Evolutionary conservation across 1,284 basidiomycete genomes (phyloP), one percentile per base, ranked within the genome.

Genomic region (Cystobasidium slooffiae): DNA sequence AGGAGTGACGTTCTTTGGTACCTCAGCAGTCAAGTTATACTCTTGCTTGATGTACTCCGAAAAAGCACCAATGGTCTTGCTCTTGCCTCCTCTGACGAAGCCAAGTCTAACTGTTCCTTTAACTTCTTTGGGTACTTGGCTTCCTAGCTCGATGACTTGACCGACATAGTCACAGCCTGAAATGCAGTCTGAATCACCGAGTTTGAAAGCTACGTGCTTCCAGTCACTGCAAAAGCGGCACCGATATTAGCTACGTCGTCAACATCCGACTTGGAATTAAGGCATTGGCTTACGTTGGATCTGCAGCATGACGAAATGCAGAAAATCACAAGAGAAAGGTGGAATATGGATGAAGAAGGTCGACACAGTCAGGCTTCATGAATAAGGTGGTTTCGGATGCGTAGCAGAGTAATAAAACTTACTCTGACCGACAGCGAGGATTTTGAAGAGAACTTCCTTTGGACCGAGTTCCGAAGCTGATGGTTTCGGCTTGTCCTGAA

Each of bases 151-250:
- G 24, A 85, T 85, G 24, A 90, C 85, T 3, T 85, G 82, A 12
- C 89, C 89, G 41, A 86, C 85, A 59, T 85, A 85, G 78, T 91
- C 89, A 20, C 82, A 84, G 6, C 89, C 89, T 10, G 87, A 80
- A 7, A 87, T 81, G 8, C 84, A 82, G 53, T 81, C 81, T 9
- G 81, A 78, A 1, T 77, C 72, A 6, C 78, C 75, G 61, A 80
- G 66, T 24, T 51, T 58, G 58, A 67, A 75, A 16, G 79, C 78
- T 43, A 79, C 75, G 63, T 81, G 77, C 78, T 82, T 81, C 82
- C 82, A 81, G 80, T 83, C 82, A 76, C 80, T 78, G 80, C 39
- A 80, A 80, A 79, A 80, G 67, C 64, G 8, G 18, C 4, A 52
- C 22, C 31, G 31, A 5, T 31, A 31, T 31, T 31, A 31, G 31